A percentile compares a stretch with the other conserved stretches of the same genome.
Evolutionary conservation across 441 rosid species (phyloP).

Genomic region (Aquilaria agallochum): DNA sequence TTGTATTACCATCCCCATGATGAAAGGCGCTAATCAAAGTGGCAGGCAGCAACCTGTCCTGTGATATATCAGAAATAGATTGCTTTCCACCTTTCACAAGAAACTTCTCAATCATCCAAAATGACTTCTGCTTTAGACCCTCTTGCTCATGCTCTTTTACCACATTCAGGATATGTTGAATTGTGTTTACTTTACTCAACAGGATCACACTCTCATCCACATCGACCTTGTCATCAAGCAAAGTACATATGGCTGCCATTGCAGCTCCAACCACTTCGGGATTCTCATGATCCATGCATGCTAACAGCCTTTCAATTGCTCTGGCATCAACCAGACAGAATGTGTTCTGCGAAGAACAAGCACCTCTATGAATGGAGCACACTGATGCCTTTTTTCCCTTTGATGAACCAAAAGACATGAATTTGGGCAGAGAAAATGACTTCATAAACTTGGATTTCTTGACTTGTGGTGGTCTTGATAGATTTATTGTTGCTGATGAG

Average conservation of each 20-base stretch:
- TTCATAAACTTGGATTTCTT: constrained; percentile 43
- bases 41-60: constrained; percentile 66
- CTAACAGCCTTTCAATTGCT: constrained; percentile 65
- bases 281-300: constrained; percentile 79
- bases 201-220: constrained; percentile 56
- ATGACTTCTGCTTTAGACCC: constrained; percentile 69
- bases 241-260: constrained; percentile 70
- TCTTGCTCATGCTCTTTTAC: constrained; percentile 69
- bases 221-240: constrained; percentile 80
- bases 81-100: constrained; percentile 57
- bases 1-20: constrained; percentile 68
- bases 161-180: constrained; percentile 54
- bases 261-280: constrained; percentile 79
- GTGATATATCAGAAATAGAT: constrained; percentile 56
- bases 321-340: constrained; percentile 87
- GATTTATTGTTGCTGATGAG: constrained; percentile 58
- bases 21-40: constrained; percentile 74
- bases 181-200: constrained; percentile 53
- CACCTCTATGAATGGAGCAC: constrained; percentile 78
- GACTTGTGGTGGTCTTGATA: constrained; percentile 49
- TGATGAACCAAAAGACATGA: constrained; percentile 39
- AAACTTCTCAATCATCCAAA: constrained; percentile 88
- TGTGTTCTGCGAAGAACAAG: constrained; percentile 75
- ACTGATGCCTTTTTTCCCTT: constrained; percentile 33
- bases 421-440: constrained; percentile 37